A percentile compares a stretch with the other conserved stretches of the same genome.
phyloP scores from a whole-genome alignment of 148 eudicot genomes.

The Spergularia marina region DNA sequence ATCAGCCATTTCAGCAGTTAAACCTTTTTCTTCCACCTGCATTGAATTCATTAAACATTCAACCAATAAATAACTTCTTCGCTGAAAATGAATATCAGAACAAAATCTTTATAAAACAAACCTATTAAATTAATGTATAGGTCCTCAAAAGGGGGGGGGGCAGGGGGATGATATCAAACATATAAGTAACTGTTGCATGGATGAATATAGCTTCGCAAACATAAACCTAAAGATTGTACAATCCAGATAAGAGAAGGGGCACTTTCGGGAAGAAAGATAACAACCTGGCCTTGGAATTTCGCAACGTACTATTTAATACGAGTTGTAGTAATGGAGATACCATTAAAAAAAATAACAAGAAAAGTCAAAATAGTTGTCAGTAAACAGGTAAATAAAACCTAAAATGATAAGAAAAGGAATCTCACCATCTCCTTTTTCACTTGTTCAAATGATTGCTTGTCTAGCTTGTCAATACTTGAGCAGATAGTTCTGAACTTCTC shows the following conservation, averaged over 20 bases:
- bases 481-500: constrained; percentile 91
- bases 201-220: background rate
- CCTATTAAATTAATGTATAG: background rate
- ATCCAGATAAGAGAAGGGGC: background rate
- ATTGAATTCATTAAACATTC: constrained; percentile 7
- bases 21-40: constrained; percentile 94
- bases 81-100: background rate
- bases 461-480: constrained; percentile 97
- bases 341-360: background rate
- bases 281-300: background rate
- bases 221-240: background rate
- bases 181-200: too few species aligned
- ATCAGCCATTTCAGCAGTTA: constrained; percentile 66
- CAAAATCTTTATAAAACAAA: background rate
- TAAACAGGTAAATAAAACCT: background rate
- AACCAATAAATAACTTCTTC: constrained; percentile 10
- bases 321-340: background rate
- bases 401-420: background rate
- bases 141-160: background rate
- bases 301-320: background rate
- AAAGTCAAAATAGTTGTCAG: background rate
- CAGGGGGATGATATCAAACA: too few species aligned
- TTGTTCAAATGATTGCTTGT: constrained; percentile 92
- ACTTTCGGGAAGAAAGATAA: background rate
- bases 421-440: constrained; percentile 85